Base-by-base conservation (phyloP, 208 protist genomes). In the Phytomonas sp. region DNA sequence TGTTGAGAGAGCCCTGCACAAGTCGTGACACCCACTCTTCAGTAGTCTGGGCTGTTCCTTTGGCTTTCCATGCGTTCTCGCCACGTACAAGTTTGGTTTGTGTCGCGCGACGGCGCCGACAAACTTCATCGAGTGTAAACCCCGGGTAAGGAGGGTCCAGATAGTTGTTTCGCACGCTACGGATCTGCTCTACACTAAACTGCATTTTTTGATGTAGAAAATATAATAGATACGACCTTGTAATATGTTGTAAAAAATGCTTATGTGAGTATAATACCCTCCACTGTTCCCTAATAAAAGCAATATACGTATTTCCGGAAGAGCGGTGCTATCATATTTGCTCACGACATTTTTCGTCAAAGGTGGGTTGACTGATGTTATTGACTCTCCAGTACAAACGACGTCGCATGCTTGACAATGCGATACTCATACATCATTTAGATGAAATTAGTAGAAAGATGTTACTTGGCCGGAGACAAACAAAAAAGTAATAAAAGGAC, bases 71-170 rank as follows among this genome's bases (percentile, higher is more conserved):
- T 67, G 91, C 91, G 72, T 94, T 92, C 51, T 84, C 77, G n/a
- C 88, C 83, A 28, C 88, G 88, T 62, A 89, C 83, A 26, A 94
- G 77, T 76, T 91, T 94, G 29, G 82, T 88, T 62, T 85, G 82
- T 15, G 77, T 72, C 64, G 76, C 46, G 51, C 72, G 74, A 59
- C 85, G 78, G 23, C 85, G 80, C 0, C 87, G 82, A n/a, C 79
- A 78, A 13, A 93, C 82, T 70, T 96, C 84, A 71, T 94, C 87
- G 17, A 96, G 88, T 4, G 84, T 91, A 79, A 96, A 96, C 53
- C 78, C 87, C 28, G 85, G 86, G 76, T 93, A 96, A 61, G 88
- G 88, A 13, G 85, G 79, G 43, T 96, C 86, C 17, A 51, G 67
- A 73, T 93, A 96, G 68, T 75, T 79, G 61, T 84, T 62, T 6